Evolutionary conservation across 768 basidiomycete genomes (phyloP), one percentile per base, ranked within the genome.

Genomic region (Russula griseocarnosa): DNA sequence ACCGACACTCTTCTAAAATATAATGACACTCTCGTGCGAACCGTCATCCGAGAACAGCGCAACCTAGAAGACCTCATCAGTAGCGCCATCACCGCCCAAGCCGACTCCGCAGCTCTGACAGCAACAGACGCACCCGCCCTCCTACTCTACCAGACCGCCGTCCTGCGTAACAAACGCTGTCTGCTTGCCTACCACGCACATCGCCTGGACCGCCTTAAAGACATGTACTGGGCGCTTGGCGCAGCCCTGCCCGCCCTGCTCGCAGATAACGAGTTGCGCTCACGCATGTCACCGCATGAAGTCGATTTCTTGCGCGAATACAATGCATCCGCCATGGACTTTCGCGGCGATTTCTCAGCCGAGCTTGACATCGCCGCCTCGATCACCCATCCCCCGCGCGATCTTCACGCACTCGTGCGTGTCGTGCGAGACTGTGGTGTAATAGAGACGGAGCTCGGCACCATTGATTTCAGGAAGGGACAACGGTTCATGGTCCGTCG

Each of bases 141-240:
- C 65, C 83, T 92, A 69, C 84, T 98, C 71, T 86, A 90, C 72
- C 92, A 96, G 75, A 91, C 95, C 9, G 86, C 92, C 42, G 88
- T 96, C 69, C 80, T 87, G 46, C 85, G 94, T 66, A 97, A 98
- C 80, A 97, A 96, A 74, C 88, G 97, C n/a, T 94, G 92, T 73
- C 81, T 98, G 4, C 83, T 98, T 51, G 94, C 93, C 0, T 99
- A 98, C 75, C 93, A 98, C 74, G 77, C 83, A 28, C 92, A 94
- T 76, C 83, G 96, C 60, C 75, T 92, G 44, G 88, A 92, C 72
- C 85, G 86, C 58, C 82, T 98, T 58, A 83, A 86, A 62, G 87
- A 93, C 71, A 81, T 91, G 78, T 97, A 92, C 76, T 98, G 96
- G 96, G 78, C 84, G 14, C 83, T 86, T 9, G 92, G 92, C 20